A percentile compares a stretch with the other conserved stretches of the same genome.
These are phyloP conservation scores for Penicillium salamii DNA, from an alignment of 495 filamentous ascomycete genomes.

Conservation along the genomic window DNA sequence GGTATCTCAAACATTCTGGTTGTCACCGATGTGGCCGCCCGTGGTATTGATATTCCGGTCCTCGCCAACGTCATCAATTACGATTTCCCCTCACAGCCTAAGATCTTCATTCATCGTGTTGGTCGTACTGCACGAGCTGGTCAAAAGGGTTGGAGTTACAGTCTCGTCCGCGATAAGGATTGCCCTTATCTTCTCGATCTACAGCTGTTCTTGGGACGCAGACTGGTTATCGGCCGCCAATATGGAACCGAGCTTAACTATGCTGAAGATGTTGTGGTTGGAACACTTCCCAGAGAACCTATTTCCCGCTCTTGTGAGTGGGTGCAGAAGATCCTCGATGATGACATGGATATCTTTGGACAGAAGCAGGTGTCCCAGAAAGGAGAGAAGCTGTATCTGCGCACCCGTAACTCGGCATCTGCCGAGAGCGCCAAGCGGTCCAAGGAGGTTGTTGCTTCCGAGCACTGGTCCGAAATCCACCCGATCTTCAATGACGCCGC, in stretches of 20 bases:
- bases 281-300: slow-evolving; percentile 63
- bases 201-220: slow-evolving; percentile 88
- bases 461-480: slow-evolving; percentile 68
- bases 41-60: slow-evolving; percentile 96
- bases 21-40: slow-evolving; percentile 95
- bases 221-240: slow-evolving; percentile 64
- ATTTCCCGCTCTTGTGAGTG: slow-evolving; percentile 75
- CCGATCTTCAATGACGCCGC: slow-evolving; percentile 70
- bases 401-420: slow-evolving; percentile 84
- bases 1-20: slow-evolving; percentile 87
- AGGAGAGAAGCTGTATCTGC: slow-evolving; percentile 88
- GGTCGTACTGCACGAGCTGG: slow-evolving; percentile 94
- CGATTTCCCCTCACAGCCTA: slow-evolving; percentile 94
- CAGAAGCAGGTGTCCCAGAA: slow-evolving; percentile 74
- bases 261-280: slow-evolving; percentile 76
- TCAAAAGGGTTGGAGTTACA: slow-evolving; percentile 90
- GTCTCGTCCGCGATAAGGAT: slow-evolving; percentile 79
- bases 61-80: slow-evolving; percentile 99
- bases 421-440: slow-evolving; percentile 81
- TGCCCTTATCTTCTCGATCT: slow-evolving; percentile 88
- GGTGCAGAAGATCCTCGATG: slow-evolving; percentile 70
- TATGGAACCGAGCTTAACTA: slow-evolving; percentile 59
- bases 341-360: slow-evolving; percentile 67
- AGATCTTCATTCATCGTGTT: slow-evolving; percentile 94
- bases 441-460: slow-evolving; percentile 66